These are phyloP conservation scores for Alternaria consortialis DNA, from an alignment of 2,329 filamentous ascomycete genomes.

Conservation along the genomic window DNA sequence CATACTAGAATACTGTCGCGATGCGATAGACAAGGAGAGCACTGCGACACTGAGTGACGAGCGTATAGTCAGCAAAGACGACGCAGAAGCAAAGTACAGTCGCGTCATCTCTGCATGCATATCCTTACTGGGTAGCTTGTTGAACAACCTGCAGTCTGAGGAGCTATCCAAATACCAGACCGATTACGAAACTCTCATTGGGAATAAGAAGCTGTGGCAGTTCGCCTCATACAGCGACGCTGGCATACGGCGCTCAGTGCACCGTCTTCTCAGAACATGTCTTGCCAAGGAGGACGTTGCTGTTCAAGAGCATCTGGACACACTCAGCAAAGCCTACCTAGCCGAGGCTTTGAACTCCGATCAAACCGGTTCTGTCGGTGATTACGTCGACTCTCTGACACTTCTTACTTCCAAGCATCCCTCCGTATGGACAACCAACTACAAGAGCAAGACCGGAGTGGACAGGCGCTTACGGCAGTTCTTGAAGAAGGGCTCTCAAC, in stretches of 20 bases:
- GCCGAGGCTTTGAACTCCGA: conserved; percentile 75
- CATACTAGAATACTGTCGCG: conserved; percentile 82
- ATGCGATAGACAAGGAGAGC: conserved; percentile 80
- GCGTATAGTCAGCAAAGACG: conserved; percentile 81
- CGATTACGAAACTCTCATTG: conserved; percentile 72
- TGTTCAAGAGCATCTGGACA: conserved; percentile 55
- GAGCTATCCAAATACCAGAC: conserved; percentile 69
- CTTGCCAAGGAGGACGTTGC: conserved; percentile 58
- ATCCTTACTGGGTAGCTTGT: conserved; percentile 63
- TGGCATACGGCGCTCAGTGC: conserved; percentile 66
- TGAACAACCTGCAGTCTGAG: conserved; percentile 54
- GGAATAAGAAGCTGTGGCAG: conserved; percentile 68
- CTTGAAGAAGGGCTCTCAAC: conserved; percentile 83
- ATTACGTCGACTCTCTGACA: conserved; percentile 73
- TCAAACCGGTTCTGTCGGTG: conserved; percentile 77
- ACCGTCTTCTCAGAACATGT: conserved; percentile 63
- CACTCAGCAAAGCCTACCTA: conserved; percentile 74
- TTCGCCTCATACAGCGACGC: conserved; percentile 66
- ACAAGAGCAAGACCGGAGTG: conserved; percentile 65
- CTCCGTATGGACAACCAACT: conserved; percentile 76
- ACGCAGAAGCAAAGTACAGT: conserved; percentile 84
- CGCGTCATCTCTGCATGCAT: conserved; percentile 74
- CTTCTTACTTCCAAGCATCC: conserved; percentile 71
- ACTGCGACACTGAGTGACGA: conserved; percentile 87
- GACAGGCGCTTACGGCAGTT: conserved; percentile 72